phyloP scores from a whole-genome alignment of 331 rosid species.

The Cydonia oblonga region DNA sequence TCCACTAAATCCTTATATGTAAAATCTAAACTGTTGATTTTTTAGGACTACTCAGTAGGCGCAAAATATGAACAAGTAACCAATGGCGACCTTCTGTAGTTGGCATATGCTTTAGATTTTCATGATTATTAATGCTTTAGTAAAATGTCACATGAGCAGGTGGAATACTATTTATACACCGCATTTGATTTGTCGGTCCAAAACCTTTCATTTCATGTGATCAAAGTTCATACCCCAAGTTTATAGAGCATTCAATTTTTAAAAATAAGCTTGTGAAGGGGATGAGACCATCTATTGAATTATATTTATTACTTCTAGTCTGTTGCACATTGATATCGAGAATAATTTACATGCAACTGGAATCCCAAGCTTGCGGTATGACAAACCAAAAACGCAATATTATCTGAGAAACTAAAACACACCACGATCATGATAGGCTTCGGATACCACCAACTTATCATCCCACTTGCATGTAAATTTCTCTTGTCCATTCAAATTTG shows the following conservation, averaged over 20 bases:
- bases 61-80: not conserved
- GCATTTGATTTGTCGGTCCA: not conserved
- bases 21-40: too few relatives aligned
- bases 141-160: not conserved
- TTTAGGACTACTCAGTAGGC: too few relatives aligned
- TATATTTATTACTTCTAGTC: not conserved
- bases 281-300: not conserved
- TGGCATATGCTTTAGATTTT: not conserved
- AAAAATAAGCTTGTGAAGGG: not conserved
- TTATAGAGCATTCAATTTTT: not conserved
- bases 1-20: too few relatives aligned
- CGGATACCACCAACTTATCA: too few relatives aligned
- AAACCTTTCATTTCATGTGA: not conserved
- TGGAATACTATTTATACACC: not conserved
- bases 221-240: not conserved
- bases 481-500: too few relatives aligned
- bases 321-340: too few relatives aligned
- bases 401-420: too few relatives aligned
- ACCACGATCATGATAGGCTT: too few relatives aligned
- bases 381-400: too few relatives aligned
- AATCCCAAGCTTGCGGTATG: too few relatives aligned
- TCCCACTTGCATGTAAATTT: too few relatives aligned
- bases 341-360: too few relatives aligned
- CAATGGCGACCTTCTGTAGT: not conserved
- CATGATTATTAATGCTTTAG: not conserved